These are phyloP conservation scores for Asterophora parasitica DNA, from an alignment of 768 basidiomycete genomes.

Conservation along the genomic window DNA sequence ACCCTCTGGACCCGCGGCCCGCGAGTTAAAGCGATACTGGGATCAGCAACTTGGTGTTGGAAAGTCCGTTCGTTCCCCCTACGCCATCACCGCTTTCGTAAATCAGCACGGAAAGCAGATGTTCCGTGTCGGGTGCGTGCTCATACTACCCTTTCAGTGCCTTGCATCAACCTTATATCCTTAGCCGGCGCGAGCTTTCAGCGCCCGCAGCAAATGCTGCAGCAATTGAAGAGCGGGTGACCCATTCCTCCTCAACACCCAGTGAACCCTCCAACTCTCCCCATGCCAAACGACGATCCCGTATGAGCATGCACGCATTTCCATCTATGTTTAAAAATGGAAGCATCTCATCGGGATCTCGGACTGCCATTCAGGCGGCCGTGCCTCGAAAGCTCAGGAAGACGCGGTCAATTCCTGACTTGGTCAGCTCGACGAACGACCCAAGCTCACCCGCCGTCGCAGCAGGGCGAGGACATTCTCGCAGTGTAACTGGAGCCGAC, in stretches of 20 bases:
- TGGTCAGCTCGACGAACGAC: constrained; percentile 27
- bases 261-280: constrained; percentile 36
- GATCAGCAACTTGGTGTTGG: constrained; percentile 68
- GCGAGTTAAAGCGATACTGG: constrained; percentile 71
- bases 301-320: constrained; percentile 63
- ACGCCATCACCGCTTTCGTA: constrained; percentile 75
- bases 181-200: constrained; percentile 55
- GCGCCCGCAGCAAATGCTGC: constrained; percentile 53
- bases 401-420: constrained; percentile 71
- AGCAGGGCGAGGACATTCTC: constrained; percentile 64
- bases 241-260: constrained; percentile 27
- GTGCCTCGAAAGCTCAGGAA: constrained; percentile 59
- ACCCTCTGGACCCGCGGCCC: constrained; percentile 68
- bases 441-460: constrained; percentile 22
- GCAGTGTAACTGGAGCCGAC: constrained; percentile 74
- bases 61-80: constrained; percentile 67
- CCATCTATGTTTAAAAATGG: constrained; percentile 46
- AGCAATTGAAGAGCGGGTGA: constrained; percentile 44
- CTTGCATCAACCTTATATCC: constrained; percentile 4
- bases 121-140: constrained; percentile 71
- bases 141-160: neutral
- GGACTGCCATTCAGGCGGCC: constrained; percentile 20
- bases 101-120: constrained; percentile 77
- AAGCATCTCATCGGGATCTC: constrained; percentile 24
- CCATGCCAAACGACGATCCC: constrained; percentile 49